A percentile compares a stretch with the other conserved stretches of the same genome.
Evolutionary conservation across 1,139 yeast genomes (phyloP).

Genomic region (Groenewaldozyma auringiensis): DNA sequence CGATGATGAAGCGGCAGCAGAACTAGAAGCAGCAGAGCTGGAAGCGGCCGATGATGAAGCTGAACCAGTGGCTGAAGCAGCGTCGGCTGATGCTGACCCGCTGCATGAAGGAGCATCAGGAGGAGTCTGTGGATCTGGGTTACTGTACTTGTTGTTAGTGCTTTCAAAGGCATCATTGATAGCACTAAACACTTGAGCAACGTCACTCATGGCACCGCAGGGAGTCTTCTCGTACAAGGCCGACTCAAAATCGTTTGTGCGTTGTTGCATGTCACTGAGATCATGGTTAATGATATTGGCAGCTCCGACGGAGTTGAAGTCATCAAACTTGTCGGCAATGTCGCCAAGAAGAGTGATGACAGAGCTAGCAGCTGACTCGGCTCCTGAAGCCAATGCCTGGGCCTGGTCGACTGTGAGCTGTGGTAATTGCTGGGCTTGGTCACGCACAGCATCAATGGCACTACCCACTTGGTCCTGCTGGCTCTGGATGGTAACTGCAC

Average conservation of each 20-base stretch:
- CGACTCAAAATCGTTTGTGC: conserved; percentile 12
- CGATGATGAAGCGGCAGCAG: neutral
- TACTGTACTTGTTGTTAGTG: conserved; percentile 7
- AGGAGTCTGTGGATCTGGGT: conserved; percentile 5
- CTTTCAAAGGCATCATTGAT: conserved; percentile 14
- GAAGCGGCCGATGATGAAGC: conserved; percentile 5
- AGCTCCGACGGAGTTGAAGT: conserved; percentile 13
- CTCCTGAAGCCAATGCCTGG: conserved; percentile 10
- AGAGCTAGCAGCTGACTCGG: conserved; percentile 10
- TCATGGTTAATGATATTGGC: conserved; percentile 14
- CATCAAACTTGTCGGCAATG: conserved; percentile 12
- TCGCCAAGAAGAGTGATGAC: conserved; percentile 12
- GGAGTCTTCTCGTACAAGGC: conserved; percentile 12
- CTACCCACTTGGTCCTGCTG: conserved; percentile 9
- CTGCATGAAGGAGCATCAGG: conserved; percentile 8
- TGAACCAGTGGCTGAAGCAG: conserved; percentile 11
- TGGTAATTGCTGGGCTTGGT: conserved; percentile 7
- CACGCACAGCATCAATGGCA: conserved; percentile 9
- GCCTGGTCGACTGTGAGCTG: conserved; percentile 11
- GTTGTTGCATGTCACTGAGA: conserved; percentile 9
- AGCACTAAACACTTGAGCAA: conserved; percentile 9
- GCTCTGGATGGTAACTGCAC: conserved; percentile 14
- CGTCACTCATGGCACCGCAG: conserved; percentile 9
- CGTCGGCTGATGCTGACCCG: conserved; percentile 1
- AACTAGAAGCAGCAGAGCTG: neutral